Evolutionary conservation across 805 yeast species (phyloP).

Genomic region (Huiozyma naganishii): DNA sequence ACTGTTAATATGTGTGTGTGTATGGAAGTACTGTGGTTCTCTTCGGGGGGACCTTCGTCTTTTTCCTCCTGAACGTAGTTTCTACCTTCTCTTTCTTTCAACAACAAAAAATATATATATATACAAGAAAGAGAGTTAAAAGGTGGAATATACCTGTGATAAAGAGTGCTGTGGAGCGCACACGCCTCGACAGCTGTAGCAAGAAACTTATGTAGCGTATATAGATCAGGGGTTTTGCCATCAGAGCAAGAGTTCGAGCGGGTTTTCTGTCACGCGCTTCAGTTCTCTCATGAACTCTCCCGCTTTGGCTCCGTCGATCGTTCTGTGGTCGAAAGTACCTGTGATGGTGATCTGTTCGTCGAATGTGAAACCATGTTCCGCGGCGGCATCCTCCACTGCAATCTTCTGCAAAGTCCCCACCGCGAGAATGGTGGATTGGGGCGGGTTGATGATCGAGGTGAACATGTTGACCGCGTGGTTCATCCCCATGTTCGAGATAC

Average conservation of each 20-base stretch:
- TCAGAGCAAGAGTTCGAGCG: slow-evolving; percentile 82
- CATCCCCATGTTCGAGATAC: slow-evolving; percentile 98
- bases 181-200: too few species aligned
- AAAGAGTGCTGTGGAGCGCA: too few species aligned
- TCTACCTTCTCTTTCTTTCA: not conserved
- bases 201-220: too few species aligned
- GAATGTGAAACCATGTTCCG: slow-evolving; percentile 85
- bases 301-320: slow-evolving; percentile 94
- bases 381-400: slow-evolving; percentile 85
- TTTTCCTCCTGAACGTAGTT: too few species aligned
- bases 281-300: slow-evolving; percentile 94
- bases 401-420: slow-evolving; percentile 86
- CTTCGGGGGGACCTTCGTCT: too few species aligned
- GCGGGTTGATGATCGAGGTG: slow-evolving; percentile 97
- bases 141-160: too few species aligned
- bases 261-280: slow-evolving; percentile 88
- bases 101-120: not conserved
- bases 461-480: slow-evolving; percentile 84
- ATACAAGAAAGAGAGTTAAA: not conserved
- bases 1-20: not conserved
- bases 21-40: not conserved
- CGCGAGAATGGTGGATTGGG: slow-evolving; percentile 90
- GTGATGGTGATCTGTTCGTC: slow-evolving; percentile 87
- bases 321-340: slow-evolving; percentile 97
- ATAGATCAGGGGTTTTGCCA: too few species aligned